A percentile compares a stretch with the other conserved stretches of the same genome.
These are phyloP conservation scores for Esteya vermicola DNA, from an alignment of 2,329 filamentous ascomycete species.

Conservation along the genomic window DNA sequence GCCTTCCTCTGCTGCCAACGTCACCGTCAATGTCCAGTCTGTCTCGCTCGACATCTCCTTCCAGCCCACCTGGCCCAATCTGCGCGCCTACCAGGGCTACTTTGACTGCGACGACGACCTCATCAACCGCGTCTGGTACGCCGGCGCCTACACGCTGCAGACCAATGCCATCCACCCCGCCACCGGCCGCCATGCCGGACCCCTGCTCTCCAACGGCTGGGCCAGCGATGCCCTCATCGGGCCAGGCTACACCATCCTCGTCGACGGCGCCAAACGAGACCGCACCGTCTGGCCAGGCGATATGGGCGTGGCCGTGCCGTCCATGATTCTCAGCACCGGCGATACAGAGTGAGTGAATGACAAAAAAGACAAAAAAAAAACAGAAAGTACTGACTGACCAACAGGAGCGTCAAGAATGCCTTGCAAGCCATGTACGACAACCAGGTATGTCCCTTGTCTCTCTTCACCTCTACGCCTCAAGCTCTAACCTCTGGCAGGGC, in stretches of 20 bases:
- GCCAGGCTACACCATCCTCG: slow-evolving; percentile 17
- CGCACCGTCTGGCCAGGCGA: slow-evolving; percentile 42
- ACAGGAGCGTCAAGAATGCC: slow-evolving; percentile 25
- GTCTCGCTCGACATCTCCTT: slow-evolving; percentile 21
- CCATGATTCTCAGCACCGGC: slow-evolving; percentile 32
- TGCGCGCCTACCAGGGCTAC: slow-evolving; percentile 39
- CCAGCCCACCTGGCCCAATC: slow-evolving; percentile 27
- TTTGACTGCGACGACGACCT: slow-evolving; percentile 33
- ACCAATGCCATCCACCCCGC: slow-evolving; percentile 19
- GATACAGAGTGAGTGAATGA: slow-evolving; percentile 27
- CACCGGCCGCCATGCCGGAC: slow-evolving; percentile 16
- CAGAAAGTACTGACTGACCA: no score
- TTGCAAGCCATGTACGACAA: slow-evolving; percentile 26
- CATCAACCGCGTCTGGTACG: slow-evolving; percentile 39
- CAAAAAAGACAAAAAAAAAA: no score
- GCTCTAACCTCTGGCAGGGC: slow-evolving; percentile 12
- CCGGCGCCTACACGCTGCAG: slow-evolving; percentile 30
- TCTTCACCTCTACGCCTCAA: neutral
- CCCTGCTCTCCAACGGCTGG: slow-evolving; percentile 26
- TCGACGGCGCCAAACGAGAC: slow-evolving; percentile 41
- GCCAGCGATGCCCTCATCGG: slow-evolving; percentile 19
- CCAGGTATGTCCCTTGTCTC: slow-evolving; percentile 7
- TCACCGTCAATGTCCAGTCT: slow-evolving; percentile 17
- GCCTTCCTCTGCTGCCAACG: neutral
- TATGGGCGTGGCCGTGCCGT: slow-evolving; percentile 37